Evolutionary conservation across 371 early-diverging fungal genomes (phyloP), one percentile per base, ranked within the genome.

Genomic region (Circinella umbellata): DNA sequence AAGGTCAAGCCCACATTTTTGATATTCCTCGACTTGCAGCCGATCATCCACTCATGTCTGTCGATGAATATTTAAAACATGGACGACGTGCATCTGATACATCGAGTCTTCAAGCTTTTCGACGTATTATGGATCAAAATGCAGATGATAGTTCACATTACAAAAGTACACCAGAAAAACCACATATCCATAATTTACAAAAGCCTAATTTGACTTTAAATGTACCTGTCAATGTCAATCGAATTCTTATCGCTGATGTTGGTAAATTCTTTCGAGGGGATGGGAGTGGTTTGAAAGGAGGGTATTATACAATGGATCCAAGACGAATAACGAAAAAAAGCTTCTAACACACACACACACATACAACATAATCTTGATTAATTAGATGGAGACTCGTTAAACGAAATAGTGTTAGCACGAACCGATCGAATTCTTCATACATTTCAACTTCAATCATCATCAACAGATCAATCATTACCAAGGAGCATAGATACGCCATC

Each of bases 381-480:
- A 27, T 27, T 66, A 89, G 92, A 94, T 69, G 91, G 89, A 51
- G 92, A 93, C 69, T 88, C 88, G 3, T 63, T 87, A 55, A 94
- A 94, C 63, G 93, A 94, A 71, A 76, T 94, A 6, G 87, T 94
- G 3, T 73, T 94, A 18, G 93, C 91, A 2, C 86, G 93, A n/a
- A 93, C 94, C 18, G 94, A 94, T 73, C 87, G 94, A 1, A 91
- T 94, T 59, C 74, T 94, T 61, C 92, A 94, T 66, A 85, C 90
- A n/a, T 92, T 89, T 66, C 78, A 84, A 48, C 72, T 91, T 0
- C 71, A 64, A 38, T 63, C 74, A 8, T 71, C 69, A 8, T 71
- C 69, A 10, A 20, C 55, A n/a, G 27, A 62, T 18, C 49, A 38
- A 4, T 36, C 53, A 36, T 48, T 59, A 13, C 64, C 49, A 14